A percentile compares a stretch with the other conserved stretches of the same genome.
phyloP scores from a whole-genome alignment of 257 asterid genomes.

The Przewalskia tangutica region DNA sequence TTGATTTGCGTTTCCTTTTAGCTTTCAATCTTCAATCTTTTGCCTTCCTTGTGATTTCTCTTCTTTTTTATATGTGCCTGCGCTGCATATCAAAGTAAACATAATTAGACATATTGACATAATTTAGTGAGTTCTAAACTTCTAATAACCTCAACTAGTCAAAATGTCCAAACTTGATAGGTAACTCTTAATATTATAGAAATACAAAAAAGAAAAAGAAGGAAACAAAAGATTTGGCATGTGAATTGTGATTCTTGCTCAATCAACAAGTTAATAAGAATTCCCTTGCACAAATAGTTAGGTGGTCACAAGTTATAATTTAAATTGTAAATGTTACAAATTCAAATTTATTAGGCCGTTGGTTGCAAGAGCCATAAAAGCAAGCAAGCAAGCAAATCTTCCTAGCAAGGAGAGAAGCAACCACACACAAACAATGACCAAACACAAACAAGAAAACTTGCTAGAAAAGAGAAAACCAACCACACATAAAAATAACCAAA shows the following conservation, averaged over 20 bases:
- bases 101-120: too few relatives aligned
- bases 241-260: background rate
- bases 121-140: too few relatives aligned
- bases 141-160: too few relatives aligned
- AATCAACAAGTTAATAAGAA: background rate
- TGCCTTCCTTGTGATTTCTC: too few relatives aligned
- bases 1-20: too few relatives aligned
- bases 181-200: too few relatives aligned
- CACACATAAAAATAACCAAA: background rate
- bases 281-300: background rate
- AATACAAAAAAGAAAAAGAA: too few relatives aligned
- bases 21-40: too few relatives aligned
- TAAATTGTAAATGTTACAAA: background rate
- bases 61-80: too few relatives aligned
- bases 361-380: background rate
- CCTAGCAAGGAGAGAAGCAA: background rate
- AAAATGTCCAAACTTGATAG: too few relatives aligned
- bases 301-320: background rate
- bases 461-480: background rate
- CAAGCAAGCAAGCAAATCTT: background rate
- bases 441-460: background rate
- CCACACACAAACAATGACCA: background rate
- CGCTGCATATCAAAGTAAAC: too few relatives aligned
- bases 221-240: too few relatives aligned
- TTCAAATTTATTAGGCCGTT: background rate